phyloP scores from a whole-genome alignment of 1,284 basidiomycete species.

The Lignosus rhinocerotis region DNA sequence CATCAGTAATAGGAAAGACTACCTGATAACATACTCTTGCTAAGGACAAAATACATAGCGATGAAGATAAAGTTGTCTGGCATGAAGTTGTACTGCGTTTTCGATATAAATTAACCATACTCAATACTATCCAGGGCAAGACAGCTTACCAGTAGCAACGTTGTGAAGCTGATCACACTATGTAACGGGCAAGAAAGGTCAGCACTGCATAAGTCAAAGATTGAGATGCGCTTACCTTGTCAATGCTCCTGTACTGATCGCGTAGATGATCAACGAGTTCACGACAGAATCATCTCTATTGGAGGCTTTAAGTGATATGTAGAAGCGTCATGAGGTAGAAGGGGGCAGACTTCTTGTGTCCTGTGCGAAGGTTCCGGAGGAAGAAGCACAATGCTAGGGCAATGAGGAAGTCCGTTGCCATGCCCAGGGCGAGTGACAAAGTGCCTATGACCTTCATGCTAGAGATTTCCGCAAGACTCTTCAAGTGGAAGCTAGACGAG shows the following conservation, averaged over 20 bases:
- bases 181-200: not conserved
- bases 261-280: constrained; percentile 50
- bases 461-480: constrained; percentile 24
- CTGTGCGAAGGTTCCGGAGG: constrained; percentile 50
- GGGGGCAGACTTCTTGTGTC: constrained; percentile 40
- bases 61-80: constrained; percentile 59
- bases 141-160: constrained; percentile 52
- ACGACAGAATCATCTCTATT: constrained; percentile 61
- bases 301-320: constrained; percentile 3
- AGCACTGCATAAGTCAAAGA: constrained; percentile 1
- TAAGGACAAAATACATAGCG: constrained; percentile 59
- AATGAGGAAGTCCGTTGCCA: constrained; percentile 48
- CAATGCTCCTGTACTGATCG: constrained; percentile 61
- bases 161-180: constrained; percentile 59
- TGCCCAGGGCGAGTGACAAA: constrained; percentile 44
- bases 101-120: not conserved
- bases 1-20: not conserved
- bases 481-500: constrained; percentile 24
- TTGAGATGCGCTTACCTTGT: constrained; percentile 47
- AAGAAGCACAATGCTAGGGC: constrained; percentile 52
- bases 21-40: constrained; percentile 48
- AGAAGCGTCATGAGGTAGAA: not conserved
- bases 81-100: constrained; percentile 53
- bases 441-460: constrained; percentile 41
- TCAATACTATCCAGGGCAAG: not conserved